Evolutionary conservation across 148 eudicot species (phyloP).

Genomic region (Polygonum aviculare): DNA sequence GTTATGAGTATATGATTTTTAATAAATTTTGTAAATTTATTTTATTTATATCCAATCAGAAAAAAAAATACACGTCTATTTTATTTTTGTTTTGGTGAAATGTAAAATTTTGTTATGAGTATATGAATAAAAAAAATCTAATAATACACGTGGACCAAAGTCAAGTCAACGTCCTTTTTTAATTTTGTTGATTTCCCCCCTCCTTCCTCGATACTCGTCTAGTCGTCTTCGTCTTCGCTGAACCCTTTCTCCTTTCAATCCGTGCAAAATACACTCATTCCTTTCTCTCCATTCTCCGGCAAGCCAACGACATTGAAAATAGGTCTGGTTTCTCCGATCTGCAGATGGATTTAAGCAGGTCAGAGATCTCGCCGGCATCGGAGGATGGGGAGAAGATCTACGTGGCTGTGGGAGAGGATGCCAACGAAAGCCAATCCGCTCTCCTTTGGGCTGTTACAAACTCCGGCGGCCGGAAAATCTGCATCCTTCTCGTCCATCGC

Average conservation of each 20-base stretch:
- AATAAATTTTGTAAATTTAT: too few species aligned
- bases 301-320: background rate
- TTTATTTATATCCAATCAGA: too few species aligned
- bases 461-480: constrained; percentile 11
- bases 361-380: background rate
- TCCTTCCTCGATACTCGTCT: background rate
- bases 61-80: too few species aligned
- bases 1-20: too few species aligned
- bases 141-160: background rate
- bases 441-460: constrained; percentile 6
- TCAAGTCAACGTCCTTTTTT: background rate
- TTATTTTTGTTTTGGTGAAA: too few species aligned
- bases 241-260: background rate
- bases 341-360: background rate
- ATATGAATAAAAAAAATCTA: too few species aligned
- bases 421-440: constrained; percentile 3
- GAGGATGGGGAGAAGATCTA: background rate
- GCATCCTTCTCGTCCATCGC: constrained; percentile 4
- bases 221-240: too few species aligned
- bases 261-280: background rate
- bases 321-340: background rate
- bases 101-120: too few species aligned
- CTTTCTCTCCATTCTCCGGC: background rate
- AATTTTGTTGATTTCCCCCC: background rate
- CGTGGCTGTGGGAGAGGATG: constrained; percentile 1